Evolutionary conservation across 2,329 filamentous ascomycete species (phyloP).

Genomic region (Arthrobotrys iridis): DNA sequence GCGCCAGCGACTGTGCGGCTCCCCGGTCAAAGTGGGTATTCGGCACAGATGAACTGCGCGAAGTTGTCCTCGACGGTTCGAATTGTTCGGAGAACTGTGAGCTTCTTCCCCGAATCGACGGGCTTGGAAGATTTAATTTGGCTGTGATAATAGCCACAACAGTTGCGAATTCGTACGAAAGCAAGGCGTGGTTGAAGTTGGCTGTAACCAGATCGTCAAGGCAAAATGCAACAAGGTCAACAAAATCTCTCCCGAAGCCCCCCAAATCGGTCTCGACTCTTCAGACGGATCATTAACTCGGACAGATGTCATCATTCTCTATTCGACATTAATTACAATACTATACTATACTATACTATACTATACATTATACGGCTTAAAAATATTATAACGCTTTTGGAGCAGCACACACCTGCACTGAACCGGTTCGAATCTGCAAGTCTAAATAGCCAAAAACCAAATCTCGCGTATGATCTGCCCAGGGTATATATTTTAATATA

Average conservation of each 20-base stretch:
- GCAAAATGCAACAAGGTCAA: conserved; percentile 10
- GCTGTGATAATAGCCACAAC: too few species aligned
- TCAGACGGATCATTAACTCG: neutral
- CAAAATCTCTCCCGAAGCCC: neutral
- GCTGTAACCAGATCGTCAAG: neutral
- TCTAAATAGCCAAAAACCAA: conserved; percentile 43
- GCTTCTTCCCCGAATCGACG: neutral
- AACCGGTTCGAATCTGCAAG: conserved; percentile 13
- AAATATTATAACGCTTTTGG: neutral
- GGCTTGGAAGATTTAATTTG: neutral
- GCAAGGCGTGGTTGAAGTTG: neutral
- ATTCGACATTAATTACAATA: conserved; percentile 8
- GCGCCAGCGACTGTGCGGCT: conserved; percentile 30
- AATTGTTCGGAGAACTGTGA: neutral
- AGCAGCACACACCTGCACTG: neutral
- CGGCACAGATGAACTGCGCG: conserved; percentile 10
- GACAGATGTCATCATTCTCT: neutral
- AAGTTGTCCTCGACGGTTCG: neutral
- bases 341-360: too few species aligned
- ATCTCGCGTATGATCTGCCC: conserved; percentile 43
- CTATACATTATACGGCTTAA: conserved; percentile 19
- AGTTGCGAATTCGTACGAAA: too few species aligned
- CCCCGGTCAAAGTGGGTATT: conserved; percentile 15
- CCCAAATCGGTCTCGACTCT: neutral
- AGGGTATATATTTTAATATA: conserved; percentile 43